Percentiles rank a stretch among this genome's conserved stretches.
phyloP scores from a whole-genome alignment of 2,329 filamentous ascomycete genomes.

The Fusarium paranaense region DNA sequence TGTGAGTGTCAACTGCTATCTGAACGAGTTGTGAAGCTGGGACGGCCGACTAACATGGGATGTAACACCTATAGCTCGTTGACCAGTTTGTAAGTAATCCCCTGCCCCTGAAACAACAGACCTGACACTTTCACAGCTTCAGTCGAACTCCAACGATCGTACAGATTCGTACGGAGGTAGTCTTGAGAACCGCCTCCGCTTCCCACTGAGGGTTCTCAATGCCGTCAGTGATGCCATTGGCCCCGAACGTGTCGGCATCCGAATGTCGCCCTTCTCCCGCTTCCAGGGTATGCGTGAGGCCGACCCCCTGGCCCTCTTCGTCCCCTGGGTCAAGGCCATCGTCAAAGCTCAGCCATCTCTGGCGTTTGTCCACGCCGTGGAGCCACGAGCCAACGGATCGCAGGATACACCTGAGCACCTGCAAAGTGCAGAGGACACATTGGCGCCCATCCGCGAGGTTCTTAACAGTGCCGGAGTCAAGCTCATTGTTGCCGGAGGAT shows the following conservation, averaged over 20 bases:
- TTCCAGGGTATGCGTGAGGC: constrained; percentile 75
- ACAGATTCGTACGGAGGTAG: constrained; percentile 65
- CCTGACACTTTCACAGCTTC: constrained; percentile 39
- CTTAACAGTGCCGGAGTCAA: constrained; percentile 42
- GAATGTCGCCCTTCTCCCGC: constrained; percentile 68
- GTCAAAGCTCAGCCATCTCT: constrained; percentile 65
- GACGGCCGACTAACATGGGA: constrained; percentile 1
- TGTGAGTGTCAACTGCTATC: constrained; percentile 46
- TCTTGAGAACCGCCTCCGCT: constrained; percentile 64
- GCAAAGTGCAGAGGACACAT: constrained; percentile 48
- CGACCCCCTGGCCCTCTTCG: constrained; percentile 58
- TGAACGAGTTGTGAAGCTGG: not conserved
- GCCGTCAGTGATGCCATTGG: constrained; percentile 60
- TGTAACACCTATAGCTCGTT: constrained; percentile 45
- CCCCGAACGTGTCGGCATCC: constrained; percentile 64
- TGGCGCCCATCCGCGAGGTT: constrained; percentile 49
- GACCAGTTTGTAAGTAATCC: constrained; percentile 66
- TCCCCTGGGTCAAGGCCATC: constrained; percentile 70
- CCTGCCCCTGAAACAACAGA: fast-evolving
- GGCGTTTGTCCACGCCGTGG: constrained; percentile 72
- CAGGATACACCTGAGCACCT: constrained; percentile 46
- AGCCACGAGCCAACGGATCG: constrained; percentile 63
- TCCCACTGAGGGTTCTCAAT: constrained; percentile 61
- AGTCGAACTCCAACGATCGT: constrained; percentile 60
- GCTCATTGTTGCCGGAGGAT: constrained; percentile 52